phyloP scores from a whole-genome alignment of 1,284 basidiomycete genomes.

The Moesziomyces sp. region DNA sequence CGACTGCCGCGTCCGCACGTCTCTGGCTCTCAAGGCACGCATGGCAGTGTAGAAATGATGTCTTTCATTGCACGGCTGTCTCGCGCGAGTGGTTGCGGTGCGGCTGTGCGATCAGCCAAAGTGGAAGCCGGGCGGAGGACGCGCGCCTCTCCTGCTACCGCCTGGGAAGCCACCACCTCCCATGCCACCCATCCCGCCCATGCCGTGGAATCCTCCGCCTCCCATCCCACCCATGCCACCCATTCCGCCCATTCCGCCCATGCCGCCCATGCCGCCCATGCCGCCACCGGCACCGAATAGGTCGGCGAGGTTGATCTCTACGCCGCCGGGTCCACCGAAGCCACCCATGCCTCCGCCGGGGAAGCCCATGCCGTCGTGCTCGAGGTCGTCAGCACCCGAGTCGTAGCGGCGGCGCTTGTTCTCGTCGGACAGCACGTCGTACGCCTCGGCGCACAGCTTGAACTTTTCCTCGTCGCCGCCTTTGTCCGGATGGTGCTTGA shows the following conservation, averaged over 20 bases:
- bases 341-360: conserved; percentile 29
- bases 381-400: conserved; percentile 62
- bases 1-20: too few species aligned
- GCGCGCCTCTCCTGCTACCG: conserved; percentile 23
- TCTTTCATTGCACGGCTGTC: neutral
- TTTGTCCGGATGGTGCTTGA: conserved; percentile 67
- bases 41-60: too few species aligned
- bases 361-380: conserved; percentile 45
- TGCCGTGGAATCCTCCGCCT: neutral
- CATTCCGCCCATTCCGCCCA: conserved; percentile 50
- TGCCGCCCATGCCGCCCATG: conserved; percentile 31
- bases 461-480: conserved; percentile 67
- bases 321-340: conserved; percentile 50
- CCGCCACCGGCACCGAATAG: conserved; percentile 59
- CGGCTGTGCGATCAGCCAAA: conserved; percentile 29
- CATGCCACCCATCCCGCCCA: conserved; percentile 30
- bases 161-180: conserved; percentile 19
- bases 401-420: conserved; percentile 64
- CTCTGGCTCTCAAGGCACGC: neutral
- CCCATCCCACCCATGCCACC: conserved; percentile 25
- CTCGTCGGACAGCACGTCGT: conserved; percentile 59
- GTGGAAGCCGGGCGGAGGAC: conserved; percentile 48
- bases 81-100: neutral
- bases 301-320: conserved; percentile 63
- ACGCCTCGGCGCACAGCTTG: conserved; percentile 66